Base-by-base conservation (phyloP, 345 rosid genomes). In the Eucalyptus decipiens region DNA sequence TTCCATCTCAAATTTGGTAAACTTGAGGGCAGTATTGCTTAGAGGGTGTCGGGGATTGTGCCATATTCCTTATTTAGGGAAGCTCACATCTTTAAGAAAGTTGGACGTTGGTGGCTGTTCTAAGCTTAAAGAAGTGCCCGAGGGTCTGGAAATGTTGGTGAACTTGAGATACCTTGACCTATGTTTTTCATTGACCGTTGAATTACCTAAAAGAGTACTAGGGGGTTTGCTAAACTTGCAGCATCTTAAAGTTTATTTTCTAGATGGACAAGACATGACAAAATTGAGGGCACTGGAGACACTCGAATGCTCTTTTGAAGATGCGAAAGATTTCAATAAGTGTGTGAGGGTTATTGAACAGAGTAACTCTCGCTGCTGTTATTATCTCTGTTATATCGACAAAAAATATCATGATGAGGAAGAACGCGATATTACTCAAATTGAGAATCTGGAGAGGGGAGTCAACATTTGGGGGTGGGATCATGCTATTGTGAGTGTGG, bases 381-480 rank as follows among this genome's bases (percentile, higher is more conserved):
- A 48, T 48, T 4, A 11, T 12, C 21, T 45, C 48, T 40, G 5
- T 40, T 40, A 40, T 40, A 5, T 5, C 42, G 42, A 40, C 42
- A 40, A 1, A 49, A 4, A 2, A 5, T 4, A 49, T 5, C 1
- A 15, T 49, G 23, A 18, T 0, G 5, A 51, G 8, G 6, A 51
- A 2, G 1, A 17, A 0, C 0, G 4, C 18, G 0, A 4, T 48
- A 2, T 7, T 52, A 19, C 9, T 54, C 11, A 2, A 54, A 0
- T 65, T 30, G 34, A 4, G 5, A 7, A 65, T 65, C 0, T 0
- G 16, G 9, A 1, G 3, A 65, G 72, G 72, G 0, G 0, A 6
- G 72, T 65, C 19, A 0, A 0, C 9, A 65, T 65, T n/a, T 2
- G 0, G 0, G 9, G 2, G 5, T n/a, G 37, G 18, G n/a, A 1